Conservation (phyloP, 805 yeast species). For the Zygotorulaspora chibaensis region DNA sequence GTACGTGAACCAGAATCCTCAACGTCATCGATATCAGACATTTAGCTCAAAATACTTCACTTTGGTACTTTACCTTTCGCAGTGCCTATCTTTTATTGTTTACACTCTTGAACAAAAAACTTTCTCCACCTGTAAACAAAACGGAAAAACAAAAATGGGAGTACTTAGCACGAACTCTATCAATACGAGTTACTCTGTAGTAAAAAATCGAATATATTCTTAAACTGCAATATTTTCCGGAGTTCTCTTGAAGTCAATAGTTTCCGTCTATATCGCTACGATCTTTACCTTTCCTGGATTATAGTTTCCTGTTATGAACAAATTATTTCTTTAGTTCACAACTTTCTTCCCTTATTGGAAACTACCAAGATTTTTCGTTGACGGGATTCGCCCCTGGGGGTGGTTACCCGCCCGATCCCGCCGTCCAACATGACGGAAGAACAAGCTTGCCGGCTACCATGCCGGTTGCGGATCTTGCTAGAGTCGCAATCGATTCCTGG, state of each 20-base stretch:
- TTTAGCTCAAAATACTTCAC: neutral
- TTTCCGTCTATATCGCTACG: neutral
- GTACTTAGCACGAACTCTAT: neutral
- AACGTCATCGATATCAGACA: conserved; percentile 17
- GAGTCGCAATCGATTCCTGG: no score
- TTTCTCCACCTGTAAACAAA: neutral
- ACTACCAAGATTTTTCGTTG: conserved; percentile 3
- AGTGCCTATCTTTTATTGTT: neutral
- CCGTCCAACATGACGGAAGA: no score
- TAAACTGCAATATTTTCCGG: neutral
- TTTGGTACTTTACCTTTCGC: neutral
- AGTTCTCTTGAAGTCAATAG: neutral
- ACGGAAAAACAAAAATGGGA: neutral
- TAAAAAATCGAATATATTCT: neutral
- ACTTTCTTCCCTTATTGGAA: conserved; percentile 17
- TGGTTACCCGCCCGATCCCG: neutral
- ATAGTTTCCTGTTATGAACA: conserved; percentile 16
- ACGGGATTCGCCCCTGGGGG: neutral
- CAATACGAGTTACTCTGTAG: neutral
- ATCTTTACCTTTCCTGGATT: conserved; percentile 15
- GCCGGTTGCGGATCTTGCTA: no score
- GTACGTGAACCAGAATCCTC: conserved; percentile 15
- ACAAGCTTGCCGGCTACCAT: no score
- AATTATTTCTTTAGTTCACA: conserved; percentile 9
- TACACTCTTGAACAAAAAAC: neutral